These are phyloP conservation scores for Hevea brasiliensis DNA, from an alignment of 345 rosid species.

Conservation along the genomic window DNA sequence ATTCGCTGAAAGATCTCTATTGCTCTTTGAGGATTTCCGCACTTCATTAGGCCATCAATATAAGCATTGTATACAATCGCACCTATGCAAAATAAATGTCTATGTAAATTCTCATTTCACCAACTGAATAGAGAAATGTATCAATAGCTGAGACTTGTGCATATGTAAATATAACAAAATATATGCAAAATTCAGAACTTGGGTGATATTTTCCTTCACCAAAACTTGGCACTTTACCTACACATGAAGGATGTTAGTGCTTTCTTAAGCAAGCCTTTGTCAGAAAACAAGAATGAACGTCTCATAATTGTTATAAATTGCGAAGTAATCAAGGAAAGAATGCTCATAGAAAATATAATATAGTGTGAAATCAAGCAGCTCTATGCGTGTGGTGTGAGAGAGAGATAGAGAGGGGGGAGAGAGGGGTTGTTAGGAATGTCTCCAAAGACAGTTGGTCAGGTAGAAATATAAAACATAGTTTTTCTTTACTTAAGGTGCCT, in stretches of 20 bases:
- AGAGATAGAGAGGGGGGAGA: no score
- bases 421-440: no score
- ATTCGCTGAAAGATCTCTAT: slow-evolving; percentile 64
- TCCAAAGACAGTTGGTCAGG: no score
- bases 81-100: slow-evolving; percentile 40
- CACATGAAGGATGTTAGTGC: not conserved
- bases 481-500: no score
- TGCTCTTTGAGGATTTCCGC: slow-evolving; percentile 62
- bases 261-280: not conserved
- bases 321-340: not conserved
- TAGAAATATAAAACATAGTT: no score
- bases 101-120: not conserved
- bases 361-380: not conserved
- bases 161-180: not conserved
- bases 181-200: not conserved
- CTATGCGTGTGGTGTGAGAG: not conserved
- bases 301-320: not conserved
- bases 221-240: not conserved
- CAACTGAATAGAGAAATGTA: not conserved
- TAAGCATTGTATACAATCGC: slow-evolving; percentile 75
- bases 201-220: not conserved
- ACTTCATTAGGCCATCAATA: slow-evolving; percentile 77
- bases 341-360: not conserved
- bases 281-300: not conserved
- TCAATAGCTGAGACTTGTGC: not conserved